Percentiles rank a stretch among this genome's conserved stretches.
phyloP scores from a whole-genome alignment of 2,329 filamentous ascomycete species.

The Immersiporthe knoxdaviesiana region DNA sequence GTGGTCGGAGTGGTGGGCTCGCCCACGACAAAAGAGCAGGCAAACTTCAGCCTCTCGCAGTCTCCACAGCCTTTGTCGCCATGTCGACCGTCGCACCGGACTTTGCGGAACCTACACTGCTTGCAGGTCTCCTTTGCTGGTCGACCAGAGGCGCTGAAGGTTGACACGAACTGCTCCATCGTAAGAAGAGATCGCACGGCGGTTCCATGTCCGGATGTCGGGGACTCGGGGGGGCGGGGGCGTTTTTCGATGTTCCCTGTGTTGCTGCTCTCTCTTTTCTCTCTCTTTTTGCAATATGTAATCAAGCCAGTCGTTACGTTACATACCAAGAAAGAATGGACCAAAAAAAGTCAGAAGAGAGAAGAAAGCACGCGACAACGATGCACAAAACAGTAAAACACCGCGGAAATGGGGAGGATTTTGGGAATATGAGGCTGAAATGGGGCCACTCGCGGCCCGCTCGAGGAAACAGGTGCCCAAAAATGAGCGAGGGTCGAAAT shows the following conservation, averaged over 20 bases:
- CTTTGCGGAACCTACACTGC: slow-evolving; percentile 29
- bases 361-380: not conserved
- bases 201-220: slow-evolving; percentile 4
- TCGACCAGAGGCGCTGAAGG: slow-evolving; percentile 28
- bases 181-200: not conserved
- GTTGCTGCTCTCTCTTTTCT: too few relatives aligned
- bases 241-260: not conserved
- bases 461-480: slow-evolving; percentile 10
- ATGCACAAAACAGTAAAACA: not conserved
- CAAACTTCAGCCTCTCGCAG: slow-evolving; percentile 27
- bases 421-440: slow-evolving; percentile 21
- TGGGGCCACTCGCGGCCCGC: slow-evolving; percentile 12
- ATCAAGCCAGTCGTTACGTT: not conserved
- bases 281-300: not conserved
- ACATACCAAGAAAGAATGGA: too few relatives aligned
- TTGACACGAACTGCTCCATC: slow-evolving; percentile 30
- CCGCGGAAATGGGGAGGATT: not conserved
- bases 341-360: not conserved
- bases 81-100: slow-evolving; percentile 22
- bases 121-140: slow-evolving; percentile 29
- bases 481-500: slow-evolving; percentile 18
- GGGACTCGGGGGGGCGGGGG: too few relatives aligned
- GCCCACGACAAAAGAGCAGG: slow-evolving; percentile 25
- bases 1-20: slow-evolving; percentile 25
- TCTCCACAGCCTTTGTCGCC: slow-evolving; percentile 27